phyloP scores from a whole-genome alignment of 768 basidiomycete genomes.

The Tremella yokohamensis region DNA sequence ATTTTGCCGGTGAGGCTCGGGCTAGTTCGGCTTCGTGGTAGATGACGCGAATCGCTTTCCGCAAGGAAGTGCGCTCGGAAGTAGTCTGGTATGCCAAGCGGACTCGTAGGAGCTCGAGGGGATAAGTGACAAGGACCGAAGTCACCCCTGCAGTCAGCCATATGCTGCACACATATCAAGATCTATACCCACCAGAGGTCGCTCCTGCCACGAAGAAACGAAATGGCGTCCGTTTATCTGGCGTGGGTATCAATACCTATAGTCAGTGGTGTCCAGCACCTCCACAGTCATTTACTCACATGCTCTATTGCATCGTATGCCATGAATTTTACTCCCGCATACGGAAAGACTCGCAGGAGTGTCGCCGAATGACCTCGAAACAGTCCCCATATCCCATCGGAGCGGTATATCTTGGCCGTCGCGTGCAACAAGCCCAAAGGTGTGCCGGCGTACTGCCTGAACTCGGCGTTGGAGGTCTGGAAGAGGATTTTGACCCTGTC shows the following conservation, averaged over 20 bases:
- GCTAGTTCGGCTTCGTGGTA: constrained; percentile 60
- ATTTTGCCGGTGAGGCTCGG: constrained; percentile 27
- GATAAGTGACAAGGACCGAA: constrained; percentile 90
- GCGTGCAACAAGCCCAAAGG: constrained; percentile 72
- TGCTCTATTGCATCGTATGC: constrained; percentile 82
- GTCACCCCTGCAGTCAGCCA: constrained; percentile 60
- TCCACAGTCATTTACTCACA: constrained; percentile 54
- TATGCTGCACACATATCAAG: constrained; percentile 6
- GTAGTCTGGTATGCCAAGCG: constrained; percentile 84
- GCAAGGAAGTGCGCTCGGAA: constrained; percentile 55
- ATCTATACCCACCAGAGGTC: constrained; percentile 63
- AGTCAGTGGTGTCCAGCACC: not conserved
- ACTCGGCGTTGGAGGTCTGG: constrained; percentile 94
- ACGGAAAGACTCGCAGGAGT: constrained; percentile 88
- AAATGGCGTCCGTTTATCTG: constrained; percentile 68
- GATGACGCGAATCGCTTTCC: constrained; percentile 57
- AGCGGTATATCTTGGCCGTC: constrained; percentile 60
- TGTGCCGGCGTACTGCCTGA: constrained; percentile 84
- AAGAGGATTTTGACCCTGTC: constrained; percentile 99
- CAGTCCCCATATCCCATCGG: constrained; percentile 68
- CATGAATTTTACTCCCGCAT: constrained; percentile 96
- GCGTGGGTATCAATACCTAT: constrained; percentile 81
- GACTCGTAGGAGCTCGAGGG: constrained; percentile 89
- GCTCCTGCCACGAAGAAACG: constrained; percentile 84
- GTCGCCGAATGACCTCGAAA: constrained; percentile 97